These are phyloP conservation scores for Komagataella populi DNA, from an alignment of 805 yeast genomes.

Conservation along the genomic window DNA sequence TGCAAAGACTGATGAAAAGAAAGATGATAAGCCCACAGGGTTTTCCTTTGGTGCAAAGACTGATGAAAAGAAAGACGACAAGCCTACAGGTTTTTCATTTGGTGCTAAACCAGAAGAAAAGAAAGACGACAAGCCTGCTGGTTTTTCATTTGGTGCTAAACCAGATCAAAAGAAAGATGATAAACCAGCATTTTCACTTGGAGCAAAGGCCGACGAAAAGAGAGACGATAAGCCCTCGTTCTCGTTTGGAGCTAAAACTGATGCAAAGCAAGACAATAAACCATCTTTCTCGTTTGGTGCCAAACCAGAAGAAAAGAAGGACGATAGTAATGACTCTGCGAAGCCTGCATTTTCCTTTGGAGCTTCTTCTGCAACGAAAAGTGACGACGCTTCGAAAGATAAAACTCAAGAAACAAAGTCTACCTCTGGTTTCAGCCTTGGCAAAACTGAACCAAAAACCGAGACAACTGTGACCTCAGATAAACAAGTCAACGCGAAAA, in stretches of 20 bases:
- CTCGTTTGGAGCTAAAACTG: conserved; percentile 3
- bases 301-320: conserved; percentile 2
- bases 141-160: conserved; percentile 1
- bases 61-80: conserved; percentile 1
- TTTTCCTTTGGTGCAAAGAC: conserved; percentile 6
- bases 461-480: conserved; percentile 3
- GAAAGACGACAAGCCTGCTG: conserved; percentile 1
- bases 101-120: conserved; percentile 4
- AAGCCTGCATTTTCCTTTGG: conserved; percentile 5
- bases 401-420: not conserved
- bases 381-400: not conserved
- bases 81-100: conserved; percentile 6
- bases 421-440: not conserved
- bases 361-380: conserved; percentile 2
- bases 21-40: conserved; percentile 3
- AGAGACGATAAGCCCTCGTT: conserved; percentile 3
- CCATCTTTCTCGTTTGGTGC: conserved; percentile 10
- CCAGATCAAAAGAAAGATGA: conserved; percentile 1
- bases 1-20: conserved; percentile 4
- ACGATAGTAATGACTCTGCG: conserved; percentile 3
- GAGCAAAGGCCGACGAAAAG: conserved; percentile 3
- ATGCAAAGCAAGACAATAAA: conserved; percentile 1
- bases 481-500: conserved; percentile 16
- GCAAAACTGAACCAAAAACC: not conserved
- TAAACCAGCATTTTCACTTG: conserved; percentile 4